Evolutionary conservation across 257 asterid genomes (phyloP).

Genomic region (Jasminum sambac): DNA sequence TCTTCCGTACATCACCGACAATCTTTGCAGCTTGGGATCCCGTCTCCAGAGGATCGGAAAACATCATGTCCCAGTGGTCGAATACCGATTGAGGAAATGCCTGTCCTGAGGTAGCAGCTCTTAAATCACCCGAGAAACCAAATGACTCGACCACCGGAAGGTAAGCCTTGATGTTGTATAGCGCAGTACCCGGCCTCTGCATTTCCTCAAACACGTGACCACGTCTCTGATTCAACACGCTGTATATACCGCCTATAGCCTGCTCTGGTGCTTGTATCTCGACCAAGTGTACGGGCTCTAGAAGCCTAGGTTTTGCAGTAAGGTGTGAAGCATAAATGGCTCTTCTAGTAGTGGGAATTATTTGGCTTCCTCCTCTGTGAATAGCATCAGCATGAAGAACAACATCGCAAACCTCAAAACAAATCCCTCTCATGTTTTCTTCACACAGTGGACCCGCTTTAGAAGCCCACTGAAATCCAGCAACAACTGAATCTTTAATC

Average conservation of each 20-base stretch:
- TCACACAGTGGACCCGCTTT: slow-evolving; percentile 15
- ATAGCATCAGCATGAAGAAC: slow-evolving; percentile 12
- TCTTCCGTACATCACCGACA: slow-evolving; percentile 4
- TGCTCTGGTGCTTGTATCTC: slow-evolving; percentile 15
- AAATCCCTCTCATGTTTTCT: slow-evolving; percentile 13
- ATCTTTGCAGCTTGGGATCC: slow-evolving; percentile 9
- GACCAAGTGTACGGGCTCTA: slow-evolving; percentile 14
- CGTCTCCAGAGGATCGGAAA: slow-evolving; percentile 1
- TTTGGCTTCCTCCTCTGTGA: slow-evolving; percentile 16
- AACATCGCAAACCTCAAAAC: slow-evolving; percentile 11
- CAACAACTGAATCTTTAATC: slow-evolving; percentile 16
- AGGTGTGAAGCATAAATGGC: background rate
- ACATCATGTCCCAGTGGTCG: slow-evolving; percentile 18
- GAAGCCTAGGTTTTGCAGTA: background rate
- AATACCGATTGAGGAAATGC: slow-evolving; percentile 15
- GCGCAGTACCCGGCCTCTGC: background rate
- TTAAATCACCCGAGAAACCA: slow-evolving; percentile 2
- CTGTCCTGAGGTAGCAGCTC: slow-evolving; percentile 10
- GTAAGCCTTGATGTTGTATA: slow-evolving; percentile 1
- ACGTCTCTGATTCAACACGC: background rate
- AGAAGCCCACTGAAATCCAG: slow-evolving; percentile 20
- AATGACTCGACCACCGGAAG: slow-evolving; percentile 2
- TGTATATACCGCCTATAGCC: background rate
- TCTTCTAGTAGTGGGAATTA: slow-evolving; percentile 3
- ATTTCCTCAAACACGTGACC: background rate